These are phyloP conservation scores for Leccinum ochraceum DNA, from an alignment of 768 basidiomycete genomes.

Conservation along the genomic window DNA sequence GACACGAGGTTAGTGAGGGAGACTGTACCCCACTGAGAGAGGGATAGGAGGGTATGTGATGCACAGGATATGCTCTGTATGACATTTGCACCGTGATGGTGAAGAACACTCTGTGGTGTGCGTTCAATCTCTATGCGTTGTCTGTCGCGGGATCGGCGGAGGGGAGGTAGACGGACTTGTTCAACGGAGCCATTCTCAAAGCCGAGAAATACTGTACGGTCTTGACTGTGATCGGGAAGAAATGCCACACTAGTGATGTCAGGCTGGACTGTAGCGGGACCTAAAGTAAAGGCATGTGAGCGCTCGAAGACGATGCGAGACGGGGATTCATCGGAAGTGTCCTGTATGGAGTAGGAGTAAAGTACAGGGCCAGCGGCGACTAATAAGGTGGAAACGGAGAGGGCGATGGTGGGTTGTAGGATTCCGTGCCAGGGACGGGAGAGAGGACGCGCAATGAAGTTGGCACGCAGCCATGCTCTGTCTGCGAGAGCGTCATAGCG, in stretches of 20 bases:
- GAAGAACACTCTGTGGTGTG: constrained; percentile 24
- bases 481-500: constrained; percentile 57
- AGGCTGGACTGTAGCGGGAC: constrained; percentile 31
- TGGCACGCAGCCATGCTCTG: constrained; percentile 47
- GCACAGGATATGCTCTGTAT: constrained; percentile 54
- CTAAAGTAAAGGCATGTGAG: constrained; percentile 39
- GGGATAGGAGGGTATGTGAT: constrained; percentile 48
- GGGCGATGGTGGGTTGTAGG: constrained; percentile 40
- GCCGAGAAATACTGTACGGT: constrained; percentile 51
- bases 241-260: constrained; percentile 61
- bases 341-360: constrained; percentile 55
- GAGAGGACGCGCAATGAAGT: constrained; percentile 66
- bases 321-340: constrained; percentile 28
- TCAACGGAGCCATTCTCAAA: constrained; percentile 55
- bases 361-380: constrained; percentile 61
- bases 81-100: constrained; percentile 4
- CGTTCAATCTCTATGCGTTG: constrained; percentile 24
- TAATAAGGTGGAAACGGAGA: constrained; percentile 54
- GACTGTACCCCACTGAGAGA: constrained; percentile 58
- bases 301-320: constrained; percentile 55
- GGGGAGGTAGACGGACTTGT: constrained; percentile 39
- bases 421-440: constrained; percentile 58
- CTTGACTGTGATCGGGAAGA: constrained; percentile 43
- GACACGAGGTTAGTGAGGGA: constrained; percentile 35
- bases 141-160: constrained; percentile 5